These are phyloP conservation scores for Mycena leptocephala DNA, from an alignment of 768 basidiomycete species.

Conservation along the genomic window DNA sequence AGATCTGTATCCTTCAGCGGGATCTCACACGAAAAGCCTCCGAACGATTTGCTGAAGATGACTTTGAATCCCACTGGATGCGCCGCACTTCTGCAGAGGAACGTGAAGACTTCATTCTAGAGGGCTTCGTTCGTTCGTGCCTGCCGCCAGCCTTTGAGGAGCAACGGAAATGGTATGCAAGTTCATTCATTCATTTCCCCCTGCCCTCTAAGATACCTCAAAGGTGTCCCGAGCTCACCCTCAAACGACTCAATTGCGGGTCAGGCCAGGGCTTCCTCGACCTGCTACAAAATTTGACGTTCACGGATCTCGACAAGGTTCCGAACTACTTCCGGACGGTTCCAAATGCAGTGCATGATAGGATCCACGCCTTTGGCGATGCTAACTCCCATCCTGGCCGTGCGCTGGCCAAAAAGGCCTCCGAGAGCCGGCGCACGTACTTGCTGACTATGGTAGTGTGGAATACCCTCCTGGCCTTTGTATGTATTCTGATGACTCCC, in stretches of 20 bases:
- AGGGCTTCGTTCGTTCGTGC: constrained; percentile 32
- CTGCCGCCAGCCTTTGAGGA: constrained; percentile 29
- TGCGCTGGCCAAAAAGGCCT: background rate
- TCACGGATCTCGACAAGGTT: constrained; percentile 25
- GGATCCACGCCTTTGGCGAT: background rate
- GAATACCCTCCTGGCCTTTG: constrained; percentile 34
- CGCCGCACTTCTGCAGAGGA: constrained; percentile 9
- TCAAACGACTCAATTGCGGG: no score
- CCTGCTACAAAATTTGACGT: constrained; percentile 12
- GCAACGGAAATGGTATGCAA: constrained; percentile 1
- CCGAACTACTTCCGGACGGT: constrained; percentile 25
- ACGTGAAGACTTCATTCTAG: constrained; percentile 34
- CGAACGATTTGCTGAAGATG: constrained; percentile 19
- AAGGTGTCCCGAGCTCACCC: constrained; percentile 34
- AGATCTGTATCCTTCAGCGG: constrained; percentile 30
- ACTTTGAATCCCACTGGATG: no score
- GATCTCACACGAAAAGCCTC: constrained; percentile 28
- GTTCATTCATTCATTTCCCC: no score
- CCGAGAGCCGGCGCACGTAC: constrained; percentile 6
- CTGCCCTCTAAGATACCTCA: background rate
- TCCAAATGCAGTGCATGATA: constrained; percentile 22
- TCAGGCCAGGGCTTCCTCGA: constrained; percentile 31
- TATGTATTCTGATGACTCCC: background rate
- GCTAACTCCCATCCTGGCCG: constrained; percentile 17
- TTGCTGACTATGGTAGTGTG: constrained; percentile 35